Evolutionary conservation across 148 eudicot genomes (phyloP).

Genomic region (Rhododendron ovatum): DNA sequence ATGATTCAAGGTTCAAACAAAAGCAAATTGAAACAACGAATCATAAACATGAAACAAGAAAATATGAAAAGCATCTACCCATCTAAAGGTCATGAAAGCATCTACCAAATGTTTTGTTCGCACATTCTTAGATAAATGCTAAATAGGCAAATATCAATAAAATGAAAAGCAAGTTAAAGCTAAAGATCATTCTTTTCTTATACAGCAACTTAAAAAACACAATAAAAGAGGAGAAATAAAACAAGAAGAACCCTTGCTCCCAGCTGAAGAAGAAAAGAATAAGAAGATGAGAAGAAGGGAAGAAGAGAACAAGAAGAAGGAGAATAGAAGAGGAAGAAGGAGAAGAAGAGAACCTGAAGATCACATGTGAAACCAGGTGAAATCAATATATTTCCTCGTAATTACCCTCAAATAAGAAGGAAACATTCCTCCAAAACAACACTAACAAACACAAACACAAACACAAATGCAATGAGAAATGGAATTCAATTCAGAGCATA

Average conservation of each 20-base stretch:
- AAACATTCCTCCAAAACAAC: background rate
- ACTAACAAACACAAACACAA: background rate
- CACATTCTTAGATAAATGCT: background rate
- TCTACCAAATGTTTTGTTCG: background rate
- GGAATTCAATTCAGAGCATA: background rate
- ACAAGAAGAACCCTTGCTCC: background rate
- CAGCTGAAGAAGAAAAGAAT: background rate
- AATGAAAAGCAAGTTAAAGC: background rate
- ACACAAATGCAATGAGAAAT: background rate
- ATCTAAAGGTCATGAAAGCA: background rate
- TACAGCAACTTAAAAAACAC: background rate
- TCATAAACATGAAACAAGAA: background rate
- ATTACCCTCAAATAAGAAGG: background rate
- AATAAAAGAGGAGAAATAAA: background rate
- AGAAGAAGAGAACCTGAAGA: background rate
- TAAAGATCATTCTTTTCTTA: background rate
- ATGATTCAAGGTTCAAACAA: background rate
- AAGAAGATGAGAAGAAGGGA: background rate
- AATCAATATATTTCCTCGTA: background rate
- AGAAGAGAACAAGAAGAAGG: background rate
- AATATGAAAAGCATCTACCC: background rate
- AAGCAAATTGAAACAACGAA: background rate
- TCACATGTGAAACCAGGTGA: background rate
- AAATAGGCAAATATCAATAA: background rate
- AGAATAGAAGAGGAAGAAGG: background rate